These are phyloP conservation scores for Handroanthus guayacan DNA, from an alignment of 257 asterid genomes.

Conservation along the genomic window DNA sequence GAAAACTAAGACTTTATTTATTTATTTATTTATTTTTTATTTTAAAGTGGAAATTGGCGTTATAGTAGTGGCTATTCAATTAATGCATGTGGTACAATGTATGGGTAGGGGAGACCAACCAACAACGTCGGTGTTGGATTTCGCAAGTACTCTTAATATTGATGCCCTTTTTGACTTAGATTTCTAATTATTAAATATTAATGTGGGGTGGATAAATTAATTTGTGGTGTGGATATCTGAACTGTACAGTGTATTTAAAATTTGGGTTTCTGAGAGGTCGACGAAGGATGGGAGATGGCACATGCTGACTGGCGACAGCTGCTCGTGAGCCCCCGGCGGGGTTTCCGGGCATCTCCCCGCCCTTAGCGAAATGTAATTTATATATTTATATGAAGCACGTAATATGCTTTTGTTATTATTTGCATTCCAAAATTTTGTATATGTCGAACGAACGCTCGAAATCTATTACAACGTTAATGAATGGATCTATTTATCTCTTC, in stretches of 20 bases:
- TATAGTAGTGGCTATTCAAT: constrained; percentile 2
- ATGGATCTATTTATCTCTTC: no score
- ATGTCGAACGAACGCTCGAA: no score
- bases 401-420: no score
- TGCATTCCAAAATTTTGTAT: no score
- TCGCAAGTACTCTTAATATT: constrained; percentile 20
- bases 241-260: neutral
- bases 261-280: neutral
- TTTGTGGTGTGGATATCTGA: neutral
- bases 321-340: constrained; percentile 23
- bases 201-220: neutral
- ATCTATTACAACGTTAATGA: no score
- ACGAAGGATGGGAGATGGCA: constrained; percentile 23
- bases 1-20: constrained; percentile 19
- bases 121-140: constrained; percentile 59
- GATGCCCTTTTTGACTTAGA: constrained; percentile 46
- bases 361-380: no score
- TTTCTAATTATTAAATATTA: neutral
- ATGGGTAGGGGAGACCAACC: constrained; percentile 23
- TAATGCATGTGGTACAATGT: constrained; percentile 43
- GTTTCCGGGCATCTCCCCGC: constrained; percentile 22
- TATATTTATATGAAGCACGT: no score
- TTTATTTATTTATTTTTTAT: neutral
- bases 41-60: no score
- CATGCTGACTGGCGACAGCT: constrained; percentile 33